Percentiles rank a stretch among this genome's conserved stretches.
Evolutionary conservation across 106 monocot genomes (phyloP).

Genomic region (Apostasia ramifera): DNA sequence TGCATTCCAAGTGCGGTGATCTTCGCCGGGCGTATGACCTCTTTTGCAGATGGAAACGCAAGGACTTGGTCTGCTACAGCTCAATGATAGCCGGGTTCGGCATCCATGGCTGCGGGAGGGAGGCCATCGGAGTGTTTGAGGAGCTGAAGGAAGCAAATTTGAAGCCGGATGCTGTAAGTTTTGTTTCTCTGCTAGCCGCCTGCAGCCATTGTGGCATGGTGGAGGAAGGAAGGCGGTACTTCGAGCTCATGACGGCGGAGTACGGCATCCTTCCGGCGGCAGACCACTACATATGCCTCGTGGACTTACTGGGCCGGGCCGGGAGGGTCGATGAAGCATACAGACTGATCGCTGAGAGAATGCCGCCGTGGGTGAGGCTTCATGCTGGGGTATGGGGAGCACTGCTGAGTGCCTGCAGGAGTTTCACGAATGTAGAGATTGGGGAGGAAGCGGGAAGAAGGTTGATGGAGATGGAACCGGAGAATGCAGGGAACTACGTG

Average conservation of each 20-base stretch:
- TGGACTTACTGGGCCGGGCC: constrained; percentile 35
- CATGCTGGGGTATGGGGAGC: constrained; percentile 32
- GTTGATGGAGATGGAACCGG: constrained; percentile 33
- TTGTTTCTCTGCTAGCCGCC: constrained; percentile 19
- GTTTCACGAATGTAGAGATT: constrained; percentile 20
- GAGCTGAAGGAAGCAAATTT: constrained; percentile 1
- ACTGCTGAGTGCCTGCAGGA: constrained; percentile 32
- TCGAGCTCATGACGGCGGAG: constrained; percentile 15
- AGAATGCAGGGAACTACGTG: constrained; percentile 34
- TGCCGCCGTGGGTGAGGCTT: constrained; percentile 5
- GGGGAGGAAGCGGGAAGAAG: constrained; percentile 17
- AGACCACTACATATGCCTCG: constrained; percentile 35
- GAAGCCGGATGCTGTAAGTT: constrained; percentile 24
- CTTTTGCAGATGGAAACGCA: constrained; percentile 16
- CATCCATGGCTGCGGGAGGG: constrained; percentile 21
- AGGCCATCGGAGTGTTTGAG: constrained; percentile 19
- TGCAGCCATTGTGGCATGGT: constrained; percentile 30
- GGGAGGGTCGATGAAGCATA: constrained; percentile 33
- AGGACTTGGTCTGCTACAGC: constrained; percentile 27
- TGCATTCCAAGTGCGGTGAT: constrained; percentile 30
- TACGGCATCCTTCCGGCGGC: constrained; percentile 13
- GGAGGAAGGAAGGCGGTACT: constrained; percentile 12
- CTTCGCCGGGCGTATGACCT: constrained; percentile 12
- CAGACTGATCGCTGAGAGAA: constrained; percentile 13
- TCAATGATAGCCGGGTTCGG: constrained; percentile 33